Evolutionary conservation across 1,284 basidiomycete genomes (phyloP).

Genomic region (Cutaneotrichosporon arboriforme): DNA sequence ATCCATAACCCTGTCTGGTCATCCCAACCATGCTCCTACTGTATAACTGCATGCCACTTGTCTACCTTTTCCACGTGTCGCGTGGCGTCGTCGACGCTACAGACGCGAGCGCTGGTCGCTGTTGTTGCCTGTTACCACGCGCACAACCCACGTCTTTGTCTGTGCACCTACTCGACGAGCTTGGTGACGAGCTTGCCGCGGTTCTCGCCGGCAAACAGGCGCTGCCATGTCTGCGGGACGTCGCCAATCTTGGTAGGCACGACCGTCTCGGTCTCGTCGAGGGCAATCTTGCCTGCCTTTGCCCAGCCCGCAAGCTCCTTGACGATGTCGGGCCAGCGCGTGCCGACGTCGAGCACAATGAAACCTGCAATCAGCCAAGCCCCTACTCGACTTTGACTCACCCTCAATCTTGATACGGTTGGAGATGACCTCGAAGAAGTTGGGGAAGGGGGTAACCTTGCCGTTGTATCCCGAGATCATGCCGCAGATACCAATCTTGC

Average conservation of each 20-base stretch:
- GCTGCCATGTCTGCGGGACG: conserved; percentile 35
- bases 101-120: background rate
- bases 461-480: conserved; percentile 22
- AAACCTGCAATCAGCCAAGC: conserved; percentile 28
- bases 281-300: conserved; percentile 33
- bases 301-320: conserved; percentile 27
- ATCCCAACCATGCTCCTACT: too few relatives aligned
- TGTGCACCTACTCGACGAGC: conserved; percentile 12
- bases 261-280: conserved; percentile 35
- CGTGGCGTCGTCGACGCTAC: too few relatives aligned
- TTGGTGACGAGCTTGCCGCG: conserved; percentile 42
- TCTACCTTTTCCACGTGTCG: too few relatives aligned
- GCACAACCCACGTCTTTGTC: too few relatives aligned
- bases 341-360: conserved; percentile 41
- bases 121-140: too few relatives aligned
- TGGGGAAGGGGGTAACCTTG: conserved; percentile 16
- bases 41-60: too few relatives aligned
- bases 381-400: conserved; percentile 8
- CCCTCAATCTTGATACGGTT: conserved; percentile 48
- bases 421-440: conserved; percentile 42
- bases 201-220: conserved; percentile 39
- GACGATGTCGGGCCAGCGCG: conserved; percentile 17
- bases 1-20: too few relatives aligned
- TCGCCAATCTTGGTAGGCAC: conserved; percentile 38
- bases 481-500: conserved; percentile 50